A percentile compares a stretch with the other conserved stretches of the same genome.
Evolutionary conservation across 169 alveolate species (phyloP).

Genomic region (Eimeria maxima): DNA sequence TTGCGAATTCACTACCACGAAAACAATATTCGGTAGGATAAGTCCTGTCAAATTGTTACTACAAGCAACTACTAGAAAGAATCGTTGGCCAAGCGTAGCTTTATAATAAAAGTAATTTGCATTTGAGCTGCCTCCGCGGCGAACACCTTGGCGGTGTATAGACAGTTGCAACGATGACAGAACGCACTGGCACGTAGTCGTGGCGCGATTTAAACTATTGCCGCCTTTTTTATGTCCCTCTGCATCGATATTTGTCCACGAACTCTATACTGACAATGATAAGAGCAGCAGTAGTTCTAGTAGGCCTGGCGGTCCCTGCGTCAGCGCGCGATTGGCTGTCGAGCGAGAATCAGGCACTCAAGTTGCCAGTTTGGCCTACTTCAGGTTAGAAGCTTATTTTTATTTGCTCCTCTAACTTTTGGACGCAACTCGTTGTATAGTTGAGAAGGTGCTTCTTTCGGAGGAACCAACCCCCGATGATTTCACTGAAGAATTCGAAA

Average conservation of each 20-base stretch:
- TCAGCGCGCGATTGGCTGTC: conserved; percentile 71
- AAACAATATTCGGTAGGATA: not conserved
- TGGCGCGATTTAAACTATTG: not conserved
- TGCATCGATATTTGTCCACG: conserved; percentile 3
- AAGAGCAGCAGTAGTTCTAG: conserved; percentile 44
- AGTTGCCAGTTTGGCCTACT: conserved; percentile 67
- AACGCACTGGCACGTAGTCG: not conserved
- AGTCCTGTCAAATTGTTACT: not conserved
- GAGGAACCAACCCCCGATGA: conserved; percentile 82
- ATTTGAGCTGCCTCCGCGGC: not conserved
- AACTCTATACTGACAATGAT: conserved; percentile 43
- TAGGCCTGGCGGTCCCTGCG: conserved; percentile 78
- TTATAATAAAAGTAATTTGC: not conserved
- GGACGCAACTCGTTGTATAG: conserved; percentile 25
- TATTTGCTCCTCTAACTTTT: not conserved
- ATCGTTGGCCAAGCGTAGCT: not conserved
- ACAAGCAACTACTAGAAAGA: not conserved
- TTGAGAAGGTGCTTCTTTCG: conserved; percentile 64
- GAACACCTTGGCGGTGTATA: not conserved
- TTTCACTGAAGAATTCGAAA: conserved; percentile 56
- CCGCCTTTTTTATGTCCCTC: conserved; percentile 62
- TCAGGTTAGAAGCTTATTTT: conserved; percentile 9
- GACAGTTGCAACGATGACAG: conserved; percentile 30
- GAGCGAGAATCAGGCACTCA: conserved; percentile 72
- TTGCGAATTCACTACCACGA: not conserved